Evolutionary conservation across 2,329 filamentous ascomycete genomes (phyloP).

Genomic region (Chaetomiaceae sp.): DNA sequence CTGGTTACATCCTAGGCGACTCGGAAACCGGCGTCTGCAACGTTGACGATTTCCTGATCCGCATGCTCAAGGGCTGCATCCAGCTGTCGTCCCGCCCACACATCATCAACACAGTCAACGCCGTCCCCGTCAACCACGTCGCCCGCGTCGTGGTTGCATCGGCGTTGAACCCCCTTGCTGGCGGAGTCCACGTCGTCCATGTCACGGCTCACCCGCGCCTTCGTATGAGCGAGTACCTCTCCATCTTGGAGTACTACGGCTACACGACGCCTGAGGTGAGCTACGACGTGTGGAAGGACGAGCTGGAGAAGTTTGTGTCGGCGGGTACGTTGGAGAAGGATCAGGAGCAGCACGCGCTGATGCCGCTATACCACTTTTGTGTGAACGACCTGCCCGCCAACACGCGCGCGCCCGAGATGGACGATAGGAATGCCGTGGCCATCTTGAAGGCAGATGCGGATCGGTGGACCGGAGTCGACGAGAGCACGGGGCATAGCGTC

Average conservation of each 20-base stretch:
- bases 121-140: conserved; percentile 82
- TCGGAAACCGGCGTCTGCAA: conserved; percentile 64
- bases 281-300: conserved; percentile 65
- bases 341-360: conserved; percentile 65
- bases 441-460: conserved; percentile 60
- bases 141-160: conserved; percentile 73
- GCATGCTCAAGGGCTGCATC: conserved; percentile 81
- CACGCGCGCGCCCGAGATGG: conserved; percentile 68
- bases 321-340: conserved; percentile 50
- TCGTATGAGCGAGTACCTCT: conserved; percentile 73
- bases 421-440: conserved; percentile 63
- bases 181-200: conserved; percentile 59
- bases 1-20: conserved; percentile 81
- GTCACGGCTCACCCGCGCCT: conserved; percentile 76
- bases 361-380: conserved; percentile 72
- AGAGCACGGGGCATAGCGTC: conserved; percentile 48
- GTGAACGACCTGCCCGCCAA: conserved; percentile 64
- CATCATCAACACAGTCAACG: conserved; percentile 84
- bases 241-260: conserved; percentile 65
- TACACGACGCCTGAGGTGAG: conserved; percentile 63
- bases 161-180: conserved; percentile 57
- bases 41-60: conserved; percentile 86
- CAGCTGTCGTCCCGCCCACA: conserved; percentile 70
- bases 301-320: conserved; percentile 65
- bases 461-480: conserved; percentile 48